Percentiles rank a stretch among this genome's conserved stretches.
Evolutionary conservation across 768 basidiomycete genomes (phyloP).

Genomic region (Steccherinum ochraceum): DNA sequence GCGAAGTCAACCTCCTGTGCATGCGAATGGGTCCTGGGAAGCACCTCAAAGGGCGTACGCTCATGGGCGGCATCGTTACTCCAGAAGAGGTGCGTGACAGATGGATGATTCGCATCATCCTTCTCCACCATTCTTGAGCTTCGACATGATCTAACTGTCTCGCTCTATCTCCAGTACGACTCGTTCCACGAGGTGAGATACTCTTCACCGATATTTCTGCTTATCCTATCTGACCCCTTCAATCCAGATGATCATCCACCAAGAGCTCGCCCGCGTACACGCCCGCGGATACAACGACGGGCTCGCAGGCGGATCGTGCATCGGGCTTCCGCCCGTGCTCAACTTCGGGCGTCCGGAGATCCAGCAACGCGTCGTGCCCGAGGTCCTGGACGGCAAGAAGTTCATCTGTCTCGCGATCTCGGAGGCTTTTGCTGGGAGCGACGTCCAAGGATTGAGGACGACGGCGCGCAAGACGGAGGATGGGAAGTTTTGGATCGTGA

Average conservation of each 20-base stretch:
- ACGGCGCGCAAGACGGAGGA: conserved; percentile 75
- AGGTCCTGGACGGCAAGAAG: conserved; percentile 71
- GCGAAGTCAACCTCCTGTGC: conserved; percentile 71
- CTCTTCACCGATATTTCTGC: neutral
- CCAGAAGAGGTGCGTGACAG: conserved; percentile 45
- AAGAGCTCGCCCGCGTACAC: conserved; percentile 67
- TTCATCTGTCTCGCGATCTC: conserved; percentile 85
- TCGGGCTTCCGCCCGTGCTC: conserved; percentile 78
- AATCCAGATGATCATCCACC: conserved; percentile 62
- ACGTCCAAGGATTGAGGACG: conserved; percentile 76
- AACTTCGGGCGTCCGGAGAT: conserved; percentile 72
- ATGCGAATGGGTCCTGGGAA: conserved; percentile 92
- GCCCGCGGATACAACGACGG: conserved; percentile 81
- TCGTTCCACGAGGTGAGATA: conserved; percentile 75
- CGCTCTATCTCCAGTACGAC: conserved; percentile 67
- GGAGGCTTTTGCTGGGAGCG: conserved; percentile 84
- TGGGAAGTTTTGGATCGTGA: conserved; percentile 80
- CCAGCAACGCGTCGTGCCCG: conserved; percentile 48
- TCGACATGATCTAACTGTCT: too few relatives aligned
- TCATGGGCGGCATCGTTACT: conserved; percentile 70
- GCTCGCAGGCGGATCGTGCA: conserved; percentile 67
- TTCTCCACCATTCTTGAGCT: neutral
- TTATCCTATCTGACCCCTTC: neutral
- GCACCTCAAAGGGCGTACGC: conserved; percentile 68
- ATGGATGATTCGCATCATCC: neutral